Evolutionary conservation across 163 green algal species (phyloP), one percentile per base, ranked within the genome.

Genomic region (Coccomyxa subellipsoidea): DNA sequence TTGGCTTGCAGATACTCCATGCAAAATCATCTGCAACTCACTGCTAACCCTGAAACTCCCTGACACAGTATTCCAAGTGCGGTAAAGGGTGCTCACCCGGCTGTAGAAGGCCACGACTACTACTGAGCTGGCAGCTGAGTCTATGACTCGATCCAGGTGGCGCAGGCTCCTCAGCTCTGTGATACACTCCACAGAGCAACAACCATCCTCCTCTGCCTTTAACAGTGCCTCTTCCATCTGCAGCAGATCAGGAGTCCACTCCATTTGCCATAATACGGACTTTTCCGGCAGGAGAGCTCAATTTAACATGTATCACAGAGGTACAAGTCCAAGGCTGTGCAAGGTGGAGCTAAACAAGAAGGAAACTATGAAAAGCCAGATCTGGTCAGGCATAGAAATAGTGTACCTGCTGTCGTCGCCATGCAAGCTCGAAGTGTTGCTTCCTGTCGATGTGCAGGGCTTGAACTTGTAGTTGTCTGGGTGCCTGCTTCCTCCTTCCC

Each of bases 91-190:
- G 9, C 79, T 31, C 38, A 83, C 79, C 79, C 79, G 69, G 38
- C 69, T 79, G 79, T 83, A 83, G 79, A 83, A 83, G 10, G 69
- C 69, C 29, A 83, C 38, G 8, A 69, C 69, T 9, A 83, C 79
- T 40, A 82, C 36, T 7, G 35, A 53, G 25, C 47, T 40, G 25
- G 37, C 34, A n/a, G 78, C 54, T 0, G 23, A 31, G 8, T 82
- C 59, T 3, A 82, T 35, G 23, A 77, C 0, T 3, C 3, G 32
- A 2, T 82, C 78, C 32, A 78, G 31, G 37, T 71, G 79, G n/a
- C 10, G 15, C 31, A 81, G 47, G 47, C 31, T 75, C 38, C 53
- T 54, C 40, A 81, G 25, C 77, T 81, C 77, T 40, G 70, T 40
- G 8, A 40, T 31, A 34, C 70, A 77, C 47, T 39, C 38, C 77